A percentile compares a stretch with the other conserved stretches of the same genome.
Conservation (phyloP, 1,284 basidiomycete species). For the Naganishia cerealis region DNA sequence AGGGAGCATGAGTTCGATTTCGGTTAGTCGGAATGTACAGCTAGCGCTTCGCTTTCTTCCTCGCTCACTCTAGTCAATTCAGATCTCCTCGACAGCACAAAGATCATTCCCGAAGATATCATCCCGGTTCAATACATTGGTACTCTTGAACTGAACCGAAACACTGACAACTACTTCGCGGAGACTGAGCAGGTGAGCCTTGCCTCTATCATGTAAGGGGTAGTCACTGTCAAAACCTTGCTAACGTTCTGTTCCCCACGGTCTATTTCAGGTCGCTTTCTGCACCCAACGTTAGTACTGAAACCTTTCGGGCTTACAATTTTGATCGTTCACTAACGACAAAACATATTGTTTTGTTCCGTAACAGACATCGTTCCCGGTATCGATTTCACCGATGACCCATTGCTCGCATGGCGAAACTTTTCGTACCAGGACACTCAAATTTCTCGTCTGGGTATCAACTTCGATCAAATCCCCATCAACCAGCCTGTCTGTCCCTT, state of each 20-base stretch:
- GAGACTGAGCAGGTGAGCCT: constrained; percentile 67
- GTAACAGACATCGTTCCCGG: constrained; percentile 65
- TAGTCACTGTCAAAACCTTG: not conserved
- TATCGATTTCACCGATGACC: constrained; percentile 76
- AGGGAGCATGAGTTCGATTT: constrained; percentile 64
- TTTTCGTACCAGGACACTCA: constrained; percentile 64
- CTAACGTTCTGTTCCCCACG: not conserved
- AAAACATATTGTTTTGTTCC: not conserved
- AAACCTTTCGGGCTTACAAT: too few species aligned
- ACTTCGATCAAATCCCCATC: constrained; percentile 65
- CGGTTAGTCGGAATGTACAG: not conserved
- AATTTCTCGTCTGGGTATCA: constrained; percentile 67
- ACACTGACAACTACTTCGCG: constrained; percentile 68
- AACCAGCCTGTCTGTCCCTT: constrained; percentile 79
- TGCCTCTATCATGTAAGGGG: constrained; percentile 41
- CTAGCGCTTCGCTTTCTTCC: not conserved
- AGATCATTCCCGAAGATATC: constrained; percentile 75
- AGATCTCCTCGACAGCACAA: constrained; percentile 74
- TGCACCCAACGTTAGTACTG: constrained; percentile 63
- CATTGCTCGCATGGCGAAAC: constrained; percentile 76
- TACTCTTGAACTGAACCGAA: constrained; percentile 67
- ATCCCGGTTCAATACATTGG: constrained; percentile 74
- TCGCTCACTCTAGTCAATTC: not conserved
- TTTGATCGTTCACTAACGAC: not conserved
- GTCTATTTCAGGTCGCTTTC: constrained; percentile 60